Percentiles rank a stretch among this genome's conserved stretches.
phyloP scores from a whole-genome alignment of 1,139 yeast species.

The Blastobotrys persicus region DNA sequence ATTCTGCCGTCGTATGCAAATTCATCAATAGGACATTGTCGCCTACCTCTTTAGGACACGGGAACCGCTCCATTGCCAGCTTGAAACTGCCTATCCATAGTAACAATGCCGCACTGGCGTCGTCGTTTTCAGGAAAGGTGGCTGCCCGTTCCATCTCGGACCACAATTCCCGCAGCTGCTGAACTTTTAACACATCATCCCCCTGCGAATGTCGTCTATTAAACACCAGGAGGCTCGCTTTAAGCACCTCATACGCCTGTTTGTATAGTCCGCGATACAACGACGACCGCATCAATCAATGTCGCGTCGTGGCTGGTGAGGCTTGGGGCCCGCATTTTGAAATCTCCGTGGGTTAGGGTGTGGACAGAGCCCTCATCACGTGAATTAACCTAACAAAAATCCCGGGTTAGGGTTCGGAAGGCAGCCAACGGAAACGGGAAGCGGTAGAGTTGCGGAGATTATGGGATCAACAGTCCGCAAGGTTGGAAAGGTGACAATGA shows the following conservation, averaged over 20 bases:
- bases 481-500: conserved; percentile 5
- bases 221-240: background rate
- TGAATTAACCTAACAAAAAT: too few relatives aligned
- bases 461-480: background rate
- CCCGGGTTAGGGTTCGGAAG: background rate
- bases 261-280: background rate
- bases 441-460: background rate
- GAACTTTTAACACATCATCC: background rate
- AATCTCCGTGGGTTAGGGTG: background rate
- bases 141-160: background rate
- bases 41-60: background rate
- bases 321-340: too few relatives aligned
- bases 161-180: conserved; percentile 1
- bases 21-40: background rate
- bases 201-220: background rate
- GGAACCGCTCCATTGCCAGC: background rate
- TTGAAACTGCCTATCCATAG: conserved; percentile 1
- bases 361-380: too few relatives aligned
- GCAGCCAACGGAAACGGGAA: background rate
- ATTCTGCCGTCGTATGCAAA: background rate
- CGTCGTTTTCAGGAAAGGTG: background rate
- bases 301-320: too few relatives aligned
- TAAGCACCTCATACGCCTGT: background rate
- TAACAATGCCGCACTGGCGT: background rate
- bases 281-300: background rate